Evolutionary conservation across 2,329 filamentous ascomycete species (phyloP).

Genomic region (Aspergillus terreus): DNA sequence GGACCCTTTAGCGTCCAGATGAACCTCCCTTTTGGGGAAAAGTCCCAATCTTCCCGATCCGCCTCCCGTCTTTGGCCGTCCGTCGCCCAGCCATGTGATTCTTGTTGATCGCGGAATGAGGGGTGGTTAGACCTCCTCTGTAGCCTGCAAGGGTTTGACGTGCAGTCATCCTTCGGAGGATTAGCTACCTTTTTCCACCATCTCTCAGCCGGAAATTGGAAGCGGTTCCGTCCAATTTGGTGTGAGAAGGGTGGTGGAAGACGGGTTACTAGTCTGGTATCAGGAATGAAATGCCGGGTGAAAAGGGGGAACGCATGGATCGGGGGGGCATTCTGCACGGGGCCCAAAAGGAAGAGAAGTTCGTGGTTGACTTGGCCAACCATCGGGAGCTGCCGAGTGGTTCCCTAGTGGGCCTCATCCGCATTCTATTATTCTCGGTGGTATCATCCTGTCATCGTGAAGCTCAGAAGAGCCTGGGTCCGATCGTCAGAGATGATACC

Average conservation of each 20-base stretch:
- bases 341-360: background rate
- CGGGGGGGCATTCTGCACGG: background rate
- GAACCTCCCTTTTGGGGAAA: background rate
- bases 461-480: background rate
- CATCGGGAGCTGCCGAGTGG: constrained; percentile 12
- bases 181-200: too few relatives aligned
- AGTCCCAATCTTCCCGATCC: background rate
- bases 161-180: too few relatives aligned
- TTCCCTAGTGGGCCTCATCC: constrained; percentile 1
- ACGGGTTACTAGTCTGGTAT: background rate
- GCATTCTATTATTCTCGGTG: too few relatives aligned
- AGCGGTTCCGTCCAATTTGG: too few relatives aligned
- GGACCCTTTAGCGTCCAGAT: background rate
- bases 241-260: background rate
- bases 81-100: background rate
- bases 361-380: background rate
- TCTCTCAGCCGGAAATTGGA: too few relatives aligned
- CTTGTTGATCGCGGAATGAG: too few relatives aligned
- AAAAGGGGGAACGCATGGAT: background rate
- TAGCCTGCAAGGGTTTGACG: too few relatives aligned
- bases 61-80: background rate
- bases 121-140: too few relatives aligned
- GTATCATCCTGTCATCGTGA: background rate
- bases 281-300: background rate
- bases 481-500: background rate